Conservation (phyloP, 208 protist species). For the Leishmania tarentolae region DNA sequence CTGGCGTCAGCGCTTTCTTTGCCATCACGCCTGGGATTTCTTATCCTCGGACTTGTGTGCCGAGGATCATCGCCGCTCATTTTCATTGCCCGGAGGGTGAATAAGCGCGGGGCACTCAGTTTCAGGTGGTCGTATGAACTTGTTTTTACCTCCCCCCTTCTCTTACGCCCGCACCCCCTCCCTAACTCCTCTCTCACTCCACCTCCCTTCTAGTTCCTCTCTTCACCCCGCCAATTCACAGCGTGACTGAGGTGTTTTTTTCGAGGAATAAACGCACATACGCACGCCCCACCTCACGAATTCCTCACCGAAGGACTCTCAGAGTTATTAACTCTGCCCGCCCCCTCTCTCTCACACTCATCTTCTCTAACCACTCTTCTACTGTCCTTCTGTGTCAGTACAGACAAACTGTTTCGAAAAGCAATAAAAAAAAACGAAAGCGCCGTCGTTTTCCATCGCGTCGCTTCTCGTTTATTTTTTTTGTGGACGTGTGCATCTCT, state of each 20-base stretch:
- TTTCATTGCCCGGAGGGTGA: neutral
- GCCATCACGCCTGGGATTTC: too few species aligned
- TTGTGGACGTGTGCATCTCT: neutral
- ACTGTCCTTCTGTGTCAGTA: neutral
- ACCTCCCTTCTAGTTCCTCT: neutral
- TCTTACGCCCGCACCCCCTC: neutral
- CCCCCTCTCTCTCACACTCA: neutral
- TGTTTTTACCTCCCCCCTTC: neutral
- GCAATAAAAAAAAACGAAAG: neutral
- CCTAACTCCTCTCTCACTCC: neutral
- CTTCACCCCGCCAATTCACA: neutral
- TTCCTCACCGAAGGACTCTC: neutral
- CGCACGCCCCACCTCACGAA: neutral
- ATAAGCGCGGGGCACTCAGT: neutral
- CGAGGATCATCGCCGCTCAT: neutral
- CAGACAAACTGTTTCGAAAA: neutral
- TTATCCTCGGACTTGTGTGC: too few species aligned
- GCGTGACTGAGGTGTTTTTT: neutral
- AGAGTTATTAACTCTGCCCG: neutral
- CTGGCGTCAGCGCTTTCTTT: neutral
- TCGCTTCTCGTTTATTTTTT: neutral
- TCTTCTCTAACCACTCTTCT: neutral
- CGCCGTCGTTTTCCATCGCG: neutral
- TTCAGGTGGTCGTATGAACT: neutral
- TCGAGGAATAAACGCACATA: neutral